These are phyloP conservation scores for Nepenthes gracilis DNA, from an alignment of 148 eudicot species.

Conservation along the genomic window DNA sequence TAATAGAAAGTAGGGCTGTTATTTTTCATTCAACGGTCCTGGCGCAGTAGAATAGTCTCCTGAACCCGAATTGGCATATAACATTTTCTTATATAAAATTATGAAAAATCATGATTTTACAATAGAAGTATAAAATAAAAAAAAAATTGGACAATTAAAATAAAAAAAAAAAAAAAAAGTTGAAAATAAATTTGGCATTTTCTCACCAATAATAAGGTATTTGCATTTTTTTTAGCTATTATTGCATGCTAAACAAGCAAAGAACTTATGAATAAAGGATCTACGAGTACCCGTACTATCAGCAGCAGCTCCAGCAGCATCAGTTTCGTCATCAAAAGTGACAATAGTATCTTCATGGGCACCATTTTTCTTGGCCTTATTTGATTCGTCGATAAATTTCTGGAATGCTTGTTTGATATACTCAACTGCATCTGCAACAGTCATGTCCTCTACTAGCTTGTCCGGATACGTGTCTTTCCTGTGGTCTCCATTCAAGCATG, in stretches of 20 bases:
- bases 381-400: constrained; percentile 26
- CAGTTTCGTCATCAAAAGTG: constrained; percentile 1
- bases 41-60: too few species aligned
- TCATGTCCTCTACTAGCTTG: constrained; percentile 32
- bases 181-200: too few species aligned
- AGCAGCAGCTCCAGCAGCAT: constrained; percentile 1
- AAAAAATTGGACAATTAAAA: too few species aligned
- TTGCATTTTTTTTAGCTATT: neutral
- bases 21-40: too few species aligned
- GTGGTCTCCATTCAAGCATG: constrained; percentile 43
- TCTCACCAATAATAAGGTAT: neutral
- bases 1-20: too few species aligned
- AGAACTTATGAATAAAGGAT: constrained; percentile 22
- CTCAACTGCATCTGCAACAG: constrained; percentile 24
- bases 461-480: constrained; percentile 19
- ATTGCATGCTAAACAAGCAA: constrained; percentile 23
- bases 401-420: constrained; percentile 26
- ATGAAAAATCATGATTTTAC: too few species aligned
- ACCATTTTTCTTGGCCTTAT: constrained; percentile 21
- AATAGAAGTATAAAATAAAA: too few species aligned
- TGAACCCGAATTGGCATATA: too few species aligned
- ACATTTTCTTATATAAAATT: too few species aligned
- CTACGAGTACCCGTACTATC: neutral
- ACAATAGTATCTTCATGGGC: constrained; percentile 34
- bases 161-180: too few species aligned